These are phyloP conservation scores for Earliella scabrosa DNA, from an alignment of 1,284 basidiomycete species.

Conservation along the genomic window DNA sequence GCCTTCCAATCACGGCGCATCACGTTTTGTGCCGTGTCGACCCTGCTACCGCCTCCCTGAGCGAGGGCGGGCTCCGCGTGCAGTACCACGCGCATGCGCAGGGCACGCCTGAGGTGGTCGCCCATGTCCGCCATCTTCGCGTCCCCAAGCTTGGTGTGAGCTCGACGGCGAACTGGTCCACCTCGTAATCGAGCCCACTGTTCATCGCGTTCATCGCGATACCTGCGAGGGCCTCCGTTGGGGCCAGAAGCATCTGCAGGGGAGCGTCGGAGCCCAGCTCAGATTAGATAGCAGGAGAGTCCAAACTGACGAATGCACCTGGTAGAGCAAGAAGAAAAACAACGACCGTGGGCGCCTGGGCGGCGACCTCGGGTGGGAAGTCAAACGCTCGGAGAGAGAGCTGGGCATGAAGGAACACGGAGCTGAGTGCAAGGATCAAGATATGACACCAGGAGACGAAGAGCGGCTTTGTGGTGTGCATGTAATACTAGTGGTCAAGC, in stretches of 20 bases:
- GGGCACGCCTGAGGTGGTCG: conserved; percentile 76
- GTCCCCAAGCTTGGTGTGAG: conserved; percentile 52
- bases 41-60: conserved; percentile 57
- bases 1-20: conserved; percentile 69
- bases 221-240: conserved; percentile 79
- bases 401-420: conserved; percentile 84
- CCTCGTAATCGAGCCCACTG: conserved; percentile 88
- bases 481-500: conserved; percentile 93
- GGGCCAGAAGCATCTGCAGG: conserved; percentile 83
- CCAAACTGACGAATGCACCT: conserved; percentile 56
- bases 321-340: conserved; percentile 89
- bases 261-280: too few relatives aligned
- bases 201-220: conserved; percentile 83
- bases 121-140: conserved; percentile 73
- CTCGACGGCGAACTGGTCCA: conserved; percentile 82
- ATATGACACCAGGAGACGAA: conserved; percentile 86
- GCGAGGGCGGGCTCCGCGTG: conserved; percentile 54
- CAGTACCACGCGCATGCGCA: conserved; percentile 67
- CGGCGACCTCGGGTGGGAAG: conserved; percentile 72
- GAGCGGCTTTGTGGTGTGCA: conserved; percentile 90
- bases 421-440: conserved; percentile 88
- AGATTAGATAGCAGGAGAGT: too few relatives aligned
- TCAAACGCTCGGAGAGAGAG: conserved; percentile 87
- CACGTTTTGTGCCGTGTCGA: conserved; percentile 59
- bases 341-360: conserved; percentile 81